Percentiles rank a stretch among this genome's conserved stretches.
Evolutionary conservation across 2,329 filamentous ascomycete species (phyloP).

Genomic region (Aspergillus transmontanensis): DNA sequence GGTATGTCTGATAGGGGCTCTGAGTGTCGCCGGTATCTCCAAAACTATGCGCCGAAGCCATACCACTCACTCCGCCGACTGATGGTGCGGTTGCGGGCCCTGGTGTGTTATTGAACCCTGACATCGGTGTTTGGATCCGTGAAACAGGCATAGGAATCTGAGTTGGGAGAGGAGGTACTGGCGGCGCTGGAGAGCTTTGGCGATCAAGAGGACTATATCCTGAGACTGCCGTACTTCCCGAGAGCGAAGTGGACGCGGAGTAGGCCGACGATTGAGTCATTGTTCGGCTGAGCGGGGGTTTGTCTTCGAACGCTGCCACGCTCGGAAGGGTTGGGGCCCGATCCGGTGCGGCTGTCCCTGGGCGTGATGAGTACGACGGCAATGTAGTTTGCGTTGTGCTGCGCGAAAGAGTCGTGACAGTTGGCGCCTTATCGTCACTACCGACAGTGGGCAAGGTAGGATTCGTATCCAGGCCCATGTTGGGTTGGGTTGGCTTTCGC

Average conservation of each 20-base stretch:
- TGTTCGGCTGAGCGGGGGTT: constrained; percentile 42
- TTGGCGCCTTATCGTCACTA: constrained; percentile 41
- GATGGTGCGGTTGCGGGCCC: constrained; percentile 22
- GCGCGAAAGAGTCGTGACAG: constrained; percentile 33
- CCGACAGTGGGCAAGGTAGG: constrained; percentile 67
- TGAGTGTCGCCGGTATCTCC: constrained; percentile 9
- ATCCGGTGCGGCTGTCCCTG: constrained; percentile 52
- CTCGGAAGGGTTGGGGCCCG: constrained; percentile 44
- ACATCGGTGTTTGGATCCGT: constrained; percentile 19
- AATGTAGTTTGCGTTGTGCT: constrained; percentile 63
- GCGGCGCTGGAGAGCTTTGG: constrained; percentile 30
- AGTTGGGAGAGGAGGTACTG: constrained; percentile 34
- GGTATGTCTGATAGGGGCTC: constrained; percentile 7
- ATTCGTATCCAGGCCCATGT: constrained; percentile 33
- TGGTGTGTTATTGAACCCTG: constrained; percentile 14
- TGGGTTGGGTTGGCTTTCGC: constrained; percentile 51
- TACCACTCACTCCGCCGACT: constrained; percentile 23
- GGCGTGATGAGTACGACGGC: constrained; percentile 64
- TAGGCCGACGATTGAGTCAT: constrained; percentile 54
- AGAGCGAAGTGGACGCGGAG: constrained; percentile 55
- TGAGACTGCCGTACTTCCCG: constrained; percentile 31
- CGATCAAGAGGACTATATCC: constrained; percentile 40
- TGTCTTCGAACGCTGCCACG: constrained; percentile 43
- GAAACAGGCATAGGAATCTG: constrained; percentile 24
- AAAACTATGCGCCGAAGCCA: constrained; percentile 10